Evolutionary conservation across 306 rosid genomes (phyloP).

Genomic region (Fagus sylvatica): DNA sequence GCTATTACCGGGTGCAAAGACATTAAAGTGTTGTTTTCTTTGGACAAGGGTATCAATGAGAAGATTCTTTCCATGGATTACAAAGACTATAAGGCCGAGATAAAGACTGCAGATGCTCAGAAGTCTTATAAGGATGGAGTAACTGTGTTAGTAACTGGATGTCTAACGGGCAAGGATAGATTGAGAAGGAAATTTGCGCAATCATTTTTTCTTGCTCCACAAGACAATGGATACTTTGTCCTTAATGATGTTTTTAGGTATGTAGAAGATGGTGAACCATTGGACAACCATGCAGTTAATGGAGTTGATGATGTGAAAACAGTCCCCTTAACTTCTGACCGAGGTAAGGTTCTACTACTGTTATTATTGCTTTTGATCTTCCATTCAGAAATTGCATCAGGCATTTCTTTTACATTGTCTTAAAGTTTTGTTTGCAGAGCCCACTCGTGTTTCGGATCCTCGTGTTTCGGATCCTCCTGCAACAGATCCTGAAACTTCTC

Average conservation of each 20-base stretch:
- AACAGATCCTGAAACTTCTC: conserved; percentile 41
- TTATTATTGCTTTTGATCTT: not conserved
- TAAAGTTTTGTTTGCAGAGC: conserved; percentile 38
- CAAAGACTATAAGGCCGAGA: conserved; percentile 63
- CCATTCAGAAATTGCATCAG: conserved; percentile 7
- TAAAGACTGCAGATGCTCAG: conserved; percentile 80
- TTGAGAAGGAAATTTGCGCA: conserved; percentile 66
- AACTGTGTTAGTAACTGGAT: conserved; percentile 78
- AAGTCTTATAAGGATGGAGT: conserved; percentile 62
- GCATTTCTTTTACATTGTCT: conserved; percentile 17
- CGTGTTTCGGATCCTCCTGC: conserved; percentile 52
- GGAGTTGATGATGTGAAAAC: conserved; percentile 38
- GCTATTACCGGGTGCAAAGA: conserved; percentile 16
- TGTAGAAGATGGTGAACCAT: conserved; percentile 52
- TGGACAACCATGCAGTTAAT: conserved; percentile 36
- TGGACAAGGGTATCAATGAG: conserved; percentile 67
- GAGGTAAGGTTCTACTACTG: conserved; percentile 41
- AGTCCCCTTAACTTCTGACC: conserved; percentile 38
- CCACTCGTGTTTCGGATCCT: conserved; percentile 44
- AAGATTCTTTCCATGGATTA: conserved; percentile 66
- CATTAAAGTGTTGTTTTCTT: conserved; percentile 4
- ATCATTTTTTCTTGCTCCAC: conserved; percentile 85
- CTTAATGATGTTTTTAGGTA: conserved; percentile 76
- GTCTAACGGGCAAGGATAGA: conserved; percentile 70
- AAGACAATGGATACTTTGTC: conserved; percentile 73